Conservation (phyloP, 176 grass and related monocot genomes). For the Hyparrhenia diplandra region DNA sequence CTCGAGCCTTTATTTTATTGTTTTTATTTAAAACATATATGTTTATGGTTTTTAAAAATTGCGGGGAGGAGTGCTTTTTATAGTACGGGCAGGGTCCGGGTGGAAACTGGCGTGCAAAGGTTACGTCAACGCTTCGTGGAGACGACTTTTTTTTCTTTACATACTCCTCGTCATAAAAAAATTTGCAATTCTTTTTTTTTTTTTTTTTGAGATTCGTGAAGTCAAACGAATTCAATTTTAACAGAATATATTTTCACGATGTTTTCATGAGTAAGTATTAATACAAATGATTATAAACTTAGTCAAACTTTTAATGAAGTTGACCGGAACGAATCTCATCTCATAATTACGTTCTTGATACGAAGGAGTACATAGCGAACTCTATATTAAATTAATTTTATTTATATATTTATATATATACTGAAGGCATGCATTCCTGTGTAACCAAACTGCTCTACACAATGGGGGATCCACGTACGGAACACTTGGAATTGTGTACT, state of each 20-base stretch:
- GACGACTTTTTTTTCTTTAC: not conserved
- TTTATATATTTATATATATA: not conserved
- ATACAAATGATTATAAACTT: no score
- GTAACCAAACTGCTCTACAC: not conserved
- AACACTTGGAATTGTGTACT: not conserved
- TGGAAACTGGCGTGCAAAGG: rapidly evolving
- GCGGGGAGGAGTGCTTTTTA: conserved; percentile 15
- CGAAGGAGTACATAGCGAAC: no score
- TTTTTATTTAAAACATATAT: not conserved
- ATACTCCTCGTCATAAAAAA: no score
- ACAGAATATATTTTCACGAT: no score
- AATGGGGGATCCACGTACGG: no score
- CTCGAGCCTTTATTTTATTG: conserved; percentile 21
- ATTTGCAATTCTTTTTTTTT: no score
- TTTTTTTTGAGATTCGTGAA: no score
- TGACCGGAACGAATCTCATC: no score
- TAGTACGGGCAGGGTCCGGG: not conserved
- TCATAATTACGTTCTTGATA: no score
- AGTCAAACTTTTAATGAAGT: no score
- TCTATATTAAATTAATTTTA: not conserved
- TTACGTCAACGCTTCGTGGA: not conserved
- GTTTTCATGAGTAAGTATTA: no score
- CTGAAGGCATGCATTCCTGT: not conserved
- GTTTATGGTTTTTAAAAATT: conserved; percentile 14
- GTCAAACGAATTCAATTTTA: no score